Evolutionary conservation across 2,329 filamentous ascomycete species (phyloP).

Genomic region (Aspergillus pseudonomiae): DNA sequence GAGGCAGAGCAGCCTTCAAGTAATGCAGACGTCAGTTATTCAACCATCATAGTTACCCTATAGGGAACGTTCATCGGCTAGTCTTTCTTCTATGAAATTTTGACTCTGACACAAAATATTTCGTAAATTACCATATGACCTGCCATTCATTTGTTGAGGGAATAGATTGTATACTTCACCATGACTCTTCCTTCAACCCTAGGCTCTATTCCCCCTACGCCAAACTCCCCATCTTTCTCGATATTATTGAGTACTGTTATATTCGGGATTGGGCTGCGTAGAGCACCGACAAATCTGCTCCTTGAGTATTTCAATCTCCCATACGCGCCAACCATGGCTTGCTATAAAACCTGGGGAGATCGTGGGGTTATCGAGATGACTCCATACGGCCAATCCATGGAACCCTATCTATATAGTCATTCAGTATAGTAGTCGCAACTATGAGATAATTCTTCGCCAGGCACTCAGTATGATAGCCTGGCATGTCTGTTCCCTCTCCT

Average conservation of each 20-base stretch:
- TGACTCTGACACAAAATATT: background rate
- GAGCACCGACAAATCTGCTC: background rate
- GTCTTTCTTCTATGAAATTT: background rate
- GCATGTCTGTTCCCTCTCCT: background rate
- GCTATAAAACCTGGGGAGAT: background rate
- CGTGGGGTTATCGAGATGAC: background rate
- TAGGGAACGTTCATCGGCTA: background rate
- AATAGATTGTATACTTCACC: background rate
- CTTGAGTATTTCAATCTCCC: background rate
- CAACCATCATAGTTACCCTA: background rate
- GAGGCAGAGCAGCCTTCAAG: background rate
- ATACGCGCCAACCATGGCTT: background rate
- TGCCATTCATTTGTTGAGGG: background rate
- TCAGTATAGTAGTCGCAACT: background rate
- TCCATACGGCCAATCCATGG: background rate
- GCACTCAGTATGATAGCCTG: too few species aligned
- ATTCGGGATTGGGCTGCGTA: background rate
- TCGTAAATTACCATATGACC: background rate
- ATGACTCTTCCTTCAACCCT: background rate
- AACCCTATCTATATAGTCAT: background rate
- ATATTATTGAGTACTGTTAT: background rate
- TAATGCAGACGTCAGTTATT: background rate
- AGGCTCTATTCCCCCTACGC: background rate
- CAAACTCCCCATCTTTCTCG: background rate
- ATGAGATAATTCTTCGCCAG: background rate